phyloP scores from a whole-genome alignment of 495 filamentous ascomycete species.

The Penicillium goetzii region DNA sequence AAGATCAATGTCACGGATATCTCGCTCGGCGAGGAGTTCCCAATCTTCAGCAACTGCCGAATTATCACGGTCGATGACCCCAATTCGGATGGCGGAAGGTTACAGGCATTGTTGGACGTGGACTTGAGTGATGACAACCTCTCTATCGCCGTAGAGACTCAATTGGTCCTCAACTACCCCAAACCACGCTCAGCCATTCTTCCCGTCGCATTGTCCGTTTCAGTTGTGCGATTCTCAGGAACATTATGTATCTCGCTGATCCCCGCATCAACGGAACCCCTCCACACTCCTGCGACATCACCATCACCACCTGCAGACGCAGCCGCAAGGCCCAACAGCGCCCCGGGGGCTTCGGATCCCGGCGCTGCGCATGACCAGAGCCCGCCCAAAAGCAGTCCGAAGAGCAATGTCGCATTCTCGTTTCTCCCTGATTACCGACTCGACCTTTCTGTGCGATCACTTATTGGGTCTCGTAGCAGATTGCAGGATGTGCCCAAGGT shows the following conservation, averaged over 20 bases:
- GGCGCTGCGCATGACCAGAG: slow-evolving; percentile 19
- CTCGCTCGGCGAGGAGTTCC: slow-evolving; percentile 92
- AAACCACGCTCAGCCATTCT: slow-evolving; percentile 87
- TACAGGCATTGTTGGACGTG: slow-evolving; percentile 97
- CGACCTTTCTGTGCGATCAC: slow-evolving; percentile 85
- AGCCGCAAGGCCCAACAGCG: slow-evolving; percentile 11
- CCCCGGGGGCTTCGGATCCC: slow-evolving; percentile 24
- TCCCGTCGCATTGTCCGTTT: slow-evolving; percentile 87
- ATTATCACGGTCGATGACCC: slow-evolving; percentile 69
- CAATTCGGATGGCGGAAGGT: slow-evolving; percentile 57
- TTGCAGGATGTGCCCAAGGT: slow-evolving; percentile 98
- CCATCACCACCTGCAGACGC: slow-evolving; percentile 31
- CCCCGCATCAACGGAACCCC: slow-evolving; percentile 57
- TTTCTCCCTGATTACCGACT: slow-evolving; percentile 96
- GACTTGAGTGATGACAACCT: slow-evolving; percentile 91
- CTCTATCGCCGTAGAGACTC: slow-evolving; percentile 92
- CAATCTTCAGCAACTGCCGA: slow-evolving; percentile 97
- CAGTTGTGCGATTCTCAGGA: slow-evolving; percentile 90
- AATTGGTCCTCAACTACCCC: slow-evolving; percentile 90
- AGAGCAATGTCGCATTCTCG: slow-evolving; percentile 88
- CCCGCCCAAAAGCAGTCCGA: slow-evolving; percentile 47
- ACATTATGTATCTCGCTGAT: slow-evolving; percentile 92
- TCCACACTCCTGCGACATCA: slow-evolving; percentile 41
- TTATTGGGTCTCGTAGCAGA: slow-evolving; percentile 87
- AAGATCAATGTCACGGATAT: slow-evolving; percentile 94